Base-by-base conservation (phyloP, 345 rosid genomes). In the Ailanthus altissimus region DNA sequence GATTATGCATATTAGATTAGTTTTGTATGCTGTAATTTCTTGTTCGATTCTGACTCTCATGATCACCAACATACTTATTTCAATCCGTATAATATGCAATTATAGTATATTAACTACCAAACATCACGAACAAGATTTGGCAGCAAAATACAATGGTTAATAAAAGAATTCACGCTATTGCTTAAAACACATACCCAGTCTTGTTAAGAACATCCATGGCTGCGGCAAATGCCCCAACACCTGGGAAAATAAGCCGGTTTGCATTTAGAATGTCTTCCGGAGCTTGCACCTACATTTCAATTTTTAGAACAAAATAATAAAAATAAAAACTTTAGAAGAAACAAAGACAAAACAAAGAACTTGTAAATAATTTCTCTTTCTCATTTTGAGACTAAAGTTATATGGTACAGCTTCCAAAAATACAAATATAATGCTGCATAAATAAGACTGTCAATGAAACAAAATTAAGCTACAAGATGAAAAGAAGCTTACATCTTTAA, bases 221-320 rank as follows among this genome's bases (percentile, higher is more conserved):
- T 0, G 97, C 83, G 43, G 98, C 90, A 83, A 96, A 96, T 36
- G 98, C 99, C 72, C 98, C 99, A 8, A 92, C 97, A 12, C 98
- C 98, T 0, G 97, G 98, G 79, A 96, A 94, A 32, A 96, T 86
- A 46, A 94, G 97, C 25, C 93, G 90, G 38, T 87, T 81, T 14
- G 98, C 98, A 74, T 84, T 90, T 65, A 85, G 72, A 81, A 96
- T 96, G 77, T 96, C 95, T 54, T 83, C 86, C 2, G 98, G 93
- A 46, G 90, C 85, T 90, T 87, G 81, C 74, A 96, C 98, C 98
- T 96, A 75, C 72, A 67, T 72, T 49, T 72, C 45, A 59, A 38
- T 38, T 66, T 70, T 51, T 25, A 46, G 70, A 21, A 65, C 47
- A 50, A 54, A 36, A 12, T 38, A 6, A 63, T 32, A 1, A 32